A percentile compares a stretch with the other conserved stretches of the same genome.
These are phyloP conservation scores for Tetracladium setigerum DNA, from an alignment of 495 filamentous ascomycete genomes.

Conservation along the genomic window DNA sequence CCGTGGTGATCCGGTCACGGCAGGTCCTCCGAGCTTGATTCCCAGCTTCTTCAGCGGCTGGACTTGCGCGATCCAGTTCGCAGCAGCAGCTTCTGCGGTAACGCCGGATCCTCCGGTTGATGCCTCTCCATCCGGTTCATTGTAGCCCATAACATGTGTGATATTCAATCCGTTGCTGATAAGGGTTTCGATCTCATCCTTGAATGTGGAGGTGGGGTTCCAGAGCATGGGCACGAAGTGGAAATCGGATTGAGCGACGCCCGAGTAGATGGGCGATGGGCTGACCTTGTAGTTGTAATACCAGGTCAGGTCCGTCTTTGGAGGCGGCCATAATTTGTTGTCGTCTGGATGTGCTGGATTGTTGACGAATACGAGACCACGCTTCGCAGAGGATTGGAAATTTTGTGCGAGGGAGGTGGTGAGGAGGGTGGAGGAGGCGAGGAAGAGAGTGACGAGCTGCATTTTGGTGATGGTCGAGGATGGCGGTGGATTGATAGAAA, in stretches of 20 bases:
- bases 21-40: slow-evolving; percentile 50
- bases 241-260: slow-evolving; percentile 35
- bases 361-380: slow-evolving; percentile 61
- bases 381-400: slow-evolving; percentile 49
- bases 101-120: slow-evolving; percentile 52
- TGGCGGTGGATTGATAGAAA: too few relatives aligned
- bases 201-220: slow-evolving; percentile 44
- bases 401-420: slow-evolving; percentile 21
- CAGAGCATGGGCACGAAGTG: slow-evolving; percentile 80
- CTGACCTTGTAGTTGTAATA: slow-evolving; percentile 67
- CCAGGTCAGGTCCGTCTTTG: slow-evolving; percentile 57
- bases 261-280: slow-evolving; percentile 42
- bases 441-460: slow-evolving; percentile 1
- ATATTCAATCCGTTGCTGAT: slow-evolving; percentile 50
- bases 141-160: slow-evolving; percentile 60
- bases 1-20: slow-evolving; percentile 42
- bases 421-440: slow-evolving; percentile 12
- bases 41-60: slow-evolving; percentile 52
- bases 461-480: too few relatives aligned
- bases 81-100: slow-evolving; percentile 46
- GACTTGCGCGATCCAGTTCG: slow-evolving; percentile 58
- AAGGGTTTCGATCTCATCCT: slow-evolving; percentile 40
- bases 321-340: slow-evolving; percentile 49
- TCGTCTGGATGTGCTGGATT: slow-evolving; percentile 40
- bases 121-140: slow-evolving; percentile 58